Evolutionary conservation across 2,329 filamentous ascomycete species (phyloP), one percentile per base, ranked within the genome.

Genomic region (Phialocephala sp.): DNA sequence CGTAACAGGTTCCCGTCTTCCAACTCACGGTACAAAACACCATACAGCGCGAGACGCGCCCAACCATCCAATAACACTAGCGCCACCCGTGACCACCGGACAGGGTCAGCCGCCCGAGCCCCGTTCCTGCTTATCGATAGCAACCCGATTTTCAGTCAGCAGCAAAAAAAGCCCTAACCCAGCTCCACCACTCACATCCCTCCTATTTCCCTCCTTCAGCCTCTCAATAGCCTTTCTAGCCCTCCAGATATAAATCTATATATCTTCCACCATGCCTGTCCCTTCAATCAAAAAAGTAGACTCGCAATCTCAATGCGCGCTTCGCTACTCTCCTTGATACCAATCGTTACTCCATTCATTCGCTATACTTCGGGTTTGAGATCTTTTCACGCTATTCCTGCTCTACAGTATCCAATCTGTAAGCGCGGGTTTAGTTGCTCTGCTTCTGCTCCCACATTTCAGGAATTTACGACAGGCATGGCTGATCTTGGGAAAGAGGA

Each of bases 361-460:
- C 18, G 24, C 8, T 5, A n/a, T 18, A 36, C 45, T 24, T 22
- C 20, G 2, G 18, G 18, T 22, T 47, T 47, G 4, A 20, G 43
- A 47, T 20, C 43, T 20, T 32, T 60, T 37, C 58, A 50, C 56
- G 27, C 6, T 32, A 50, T 70, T 22, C 64, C 70, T 9, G 52
- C 60, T 15, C 24, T 69, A 4, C 35, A 62, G 39, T 59, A 70
- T 15, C 67, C 68, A 4, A 45, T 68, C 37, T 71, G 68, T 60
- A 47, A 65, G 11, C 60, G 69, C 55, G 65, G 64, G 24, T 71
- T 71, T 37, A 67, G 68, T 24, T 67, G 62, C 52, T 61, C 63
- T 6, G 11, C 68, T 12, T 64, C 66, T 14, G 41, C 27, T 3
- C 6, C n/a, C n/a, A n/a, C 27, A 18, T 50, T 45, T n/a, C 67